Evolutionary conservation across 306 rosid species (phyloP), one percentile per base, ranked within the genome.

Genomic region (Begonia fuchsioides): DNA sequence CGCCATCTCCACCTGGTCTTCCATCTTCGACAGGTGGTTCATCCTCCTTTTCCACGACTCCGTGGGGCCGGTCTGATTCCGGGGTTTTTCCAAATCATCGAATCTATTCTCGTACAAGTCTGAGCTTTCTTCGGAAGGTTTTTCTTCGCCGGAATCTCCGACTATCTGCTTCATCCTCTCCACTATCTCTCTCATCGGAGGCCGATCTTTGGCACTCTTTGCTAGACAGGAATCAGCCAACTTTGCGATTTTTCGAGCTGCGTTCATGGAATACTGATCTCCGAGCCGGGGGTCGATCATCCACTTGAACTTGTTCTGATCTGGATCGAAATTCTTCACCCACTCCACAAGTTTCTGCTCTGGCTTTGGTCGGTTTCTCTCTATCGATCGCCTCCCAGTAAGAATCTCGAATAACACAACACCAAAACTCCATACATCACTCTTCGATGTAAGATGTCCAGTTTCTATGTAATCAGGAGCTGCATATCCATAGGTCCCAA

Each of bases 341-440:
- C 96, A 86, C 11, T 86, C 90, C 75, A 86, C n/a, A 52, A 86
- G 96, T 52, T 60, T 76, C 54, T 82, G 81, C 61, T 86, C 83
- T 0, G n/a, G n/a, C 60, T 68, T 74, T 0, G 96, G 88, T 2
- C 72, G 72, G 68, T 74, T 72, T 70, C 79, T 76, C 52, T 82
- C 88, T 61, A 79, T 2, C 3, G 90, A 76, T 15, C 83, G 87
- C 62, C 96, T 63, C 12, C 96, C 96, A 1, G 86, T 59, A 12
- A 86, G 76, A 59, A 86, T 72, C 70, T 86, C 96, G 15, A 74
- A 86, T 17, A 82, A 61, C 16, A 86, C 88, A 12, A 86, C 96
- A 0, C 96, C 96, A 3, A 72, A 74, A 62, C 88, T 81, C 96
- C 96, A 86, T 32, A 86, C 96, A 47, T 86, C 93, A 39, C 96